Evolutionary conservation across 768 basidiomycete genomes (phyloP), one percentile per base, ranked within the genome.

Genomic region (Termitomyces sp.): DNA sequence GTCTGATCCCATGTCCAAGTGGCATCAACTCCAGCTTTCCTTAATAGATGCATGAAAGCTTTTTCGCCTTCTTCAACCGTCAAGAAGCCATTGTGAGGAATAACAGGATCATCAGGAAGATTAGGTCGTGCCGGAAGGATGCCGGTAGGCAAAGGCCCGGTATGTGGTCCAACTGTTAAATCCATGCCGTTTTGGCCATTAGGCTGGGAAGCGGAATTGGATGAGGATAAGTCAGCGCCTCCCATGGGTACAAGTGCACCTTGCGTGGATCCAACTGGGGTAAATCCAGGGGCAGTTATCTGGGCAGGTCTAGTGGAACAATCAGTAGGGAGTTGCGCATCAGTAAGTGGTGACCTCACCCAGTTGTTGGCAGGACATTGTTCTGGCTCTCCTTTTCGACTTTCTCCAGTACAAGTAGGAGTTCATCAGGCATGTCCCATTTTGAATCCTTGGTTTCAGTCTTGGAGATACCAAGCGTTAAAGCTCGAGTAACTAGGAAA

Each of bases 1-100:
- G 95, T 94, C 76, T 92, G 87, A 72, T 99, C 97, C 97, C 97
- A 99, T 38, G 93, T 93, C 91, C 93, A 98, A 63, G 82, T 87
- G 48, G 89, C 86, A 72, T 93, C 92, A 46, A 98, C 90, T 35
- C 92, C 92, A 49, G 91, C 89, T 74, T 93, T 93, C 66, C 88
- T 82, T 65, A 99, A 74, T 58, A 99, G 77, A 75, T 91, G 91
- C 68, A 87, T 85, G 72, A 99, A 99, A 13, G 95, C 97, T 69
- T 91, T 91, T 72, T 97, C 95, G 23, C 93, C 95, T 66, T 97
- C 93, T 66, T 93, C 91, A 12, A 86, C 72, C 5, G 91, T 96
- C 48, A 81, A 65, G 67, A 95, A 98, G 4, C 94, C 94, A 60
- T 93, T 93, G 67, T 92, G 88, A 1, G 93, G 94, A 58, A 95